These are phyloP conservation scores for Globisporangium barbulae DNA, from an alignment of 352 stramenopile species.

Conservation along the genomic window DNA sequence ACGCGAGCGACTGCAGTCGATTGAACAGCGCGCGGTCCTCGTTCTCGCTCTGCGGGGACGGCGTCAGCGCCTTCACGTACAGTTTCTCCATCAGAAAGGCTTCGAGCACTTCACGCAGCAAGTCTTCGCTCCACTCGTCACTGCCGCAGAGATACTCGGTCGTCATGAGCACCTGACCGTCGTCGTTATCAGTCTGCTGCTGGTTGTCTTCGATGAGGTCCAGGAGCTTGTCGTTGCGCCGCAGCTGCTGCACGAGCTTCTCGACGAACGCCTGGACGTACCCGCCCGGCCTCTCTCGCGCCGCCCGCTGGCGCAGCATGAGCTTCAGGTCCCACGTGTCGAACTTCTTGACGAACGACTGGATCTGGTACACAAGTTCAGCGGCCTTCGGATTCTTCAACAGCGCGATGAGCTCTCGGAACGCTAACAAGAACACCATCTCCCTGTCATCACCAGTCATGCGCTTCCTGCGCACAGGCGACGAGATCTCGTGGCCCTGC, in stretches of 20 bases:
- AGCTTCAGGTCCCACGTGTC: constrained; percentile 48
- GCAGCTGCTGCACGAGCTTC: constrained; percentile 58
- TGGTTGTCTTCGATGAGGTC: constrained; percentile 14
- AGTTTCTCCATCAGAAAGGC: constrained; percentile 91
- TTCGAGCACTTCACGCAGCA: constrained; percentile 76
- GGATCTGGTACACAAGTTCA: constrained; percentile 77
- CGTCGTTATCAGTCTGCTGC: constrained; percentile 15
- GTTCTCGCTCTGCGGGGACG: constrained; percentile 29
- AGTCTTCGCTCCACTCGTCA: constrained; percentile 38
- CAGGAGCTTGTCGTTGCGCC: constrained; percentile 31
- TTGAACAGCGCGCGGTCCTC: constrained; percentile 60
- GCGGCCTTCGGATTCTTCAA: constrained; percentile 60
- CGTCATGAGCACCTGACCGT: constrained; percentile 10
- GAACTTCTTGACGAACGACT: constrained; percentile 67
- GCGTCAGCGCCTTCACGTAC: constrained; percentile 63
- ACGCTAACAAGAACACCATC: constrained; percentile 56
- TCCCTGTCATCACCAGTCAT: constrained; percentile 44
- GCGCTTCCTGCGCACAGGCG: constrained; percentile 18
- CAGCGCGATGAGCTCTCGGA: constrained; percentile 51
- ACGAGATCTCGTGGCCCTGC: constrained; percentile 23
- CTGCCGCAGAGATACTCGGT: constrained; percentile 29
- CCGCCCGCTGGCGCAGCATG: constrained; percentile 39
- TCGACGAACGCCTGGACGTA: constrained; percentile 63
- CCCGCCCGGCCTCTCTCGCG: constrained; percentile 44
- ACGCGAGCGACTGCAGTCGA: constrained; percentile 70